A percentile compares a stretch with the other conserved stretches of the same genome.
phyloP scores from a whole-genome alignment of 208 protist genomes.

The Acanthamoeba royreba region DNA sequence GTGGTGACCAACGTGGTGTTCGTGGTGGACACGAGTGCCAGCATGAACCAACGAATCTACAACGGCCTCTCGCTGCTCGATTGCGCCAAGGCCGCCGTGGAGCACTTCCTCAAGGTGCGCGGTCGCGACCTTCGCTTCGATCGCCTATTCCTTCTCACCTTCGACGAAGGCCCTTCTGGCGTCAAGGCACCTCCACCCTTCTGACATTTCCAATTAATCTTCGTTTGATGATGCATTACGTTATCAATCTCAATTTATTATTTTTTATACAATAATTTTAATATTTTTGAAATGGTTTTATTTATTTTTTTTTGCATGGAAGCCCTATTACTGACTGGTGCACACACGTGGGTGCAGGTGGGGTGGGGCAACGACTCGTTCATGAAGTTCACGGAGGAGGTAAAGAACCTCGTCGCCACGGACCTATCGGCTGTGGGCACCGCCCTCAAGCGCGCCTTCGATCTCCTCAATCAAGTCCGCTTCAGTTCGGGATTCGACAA shows the following conservation, averaged over 20 bases:
- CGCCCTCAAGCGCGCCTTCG: conserved; percentile 56
- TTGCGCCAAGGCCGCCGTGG: conserved; percentile 60
- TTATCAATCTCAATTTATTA: too few relatives aligned
- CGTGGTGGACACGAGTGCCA: conserved; percentile 65
- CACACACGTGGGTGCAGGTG: conserved; percentile 20
- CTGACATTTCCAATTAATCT: too few relatives aligned
- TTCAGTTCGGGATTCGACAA: conserved; percentile 46
- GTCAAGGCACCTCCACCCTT: conserved; percentile 4
- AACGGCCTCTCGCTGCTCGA: conserved; percentile 61
- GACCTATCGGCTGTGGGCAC: conserved; percentile 52
- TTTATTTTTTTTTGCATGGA: background rate
- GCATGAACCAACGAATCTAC: conserved; percentile 59
- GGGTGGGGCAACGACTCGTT: conserved; percentile 51
- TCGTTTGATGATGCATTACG: too few relatives aligned
- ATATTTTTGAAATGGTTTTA: too few relatives aligned
- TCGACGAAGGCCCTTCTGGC: conserved; percentile 44
- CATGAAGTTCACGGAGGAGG: conserved; percentile 53
- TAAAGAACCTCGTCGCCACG: conserved; percentile 51
- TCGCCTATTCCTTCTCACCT: conserved; percentile 63
- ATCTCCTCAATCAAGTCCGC: conserved; percentile 55
- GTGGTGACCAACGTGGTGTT: conserved; percentile 41
- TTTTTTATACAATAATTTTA: too few relatives aligned
- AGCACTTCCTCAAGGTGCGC: conserved; percentile 67
- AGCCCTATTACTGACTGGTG: too few relatives aligned
- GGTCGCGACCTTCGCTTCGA: conserved; percentile 60